These are phyloP conservation scores for Nakaseomyces kungkrabaensis DNA, from an alignment of 1,139 yeast species.

Conservation along the genomic window DNA sequence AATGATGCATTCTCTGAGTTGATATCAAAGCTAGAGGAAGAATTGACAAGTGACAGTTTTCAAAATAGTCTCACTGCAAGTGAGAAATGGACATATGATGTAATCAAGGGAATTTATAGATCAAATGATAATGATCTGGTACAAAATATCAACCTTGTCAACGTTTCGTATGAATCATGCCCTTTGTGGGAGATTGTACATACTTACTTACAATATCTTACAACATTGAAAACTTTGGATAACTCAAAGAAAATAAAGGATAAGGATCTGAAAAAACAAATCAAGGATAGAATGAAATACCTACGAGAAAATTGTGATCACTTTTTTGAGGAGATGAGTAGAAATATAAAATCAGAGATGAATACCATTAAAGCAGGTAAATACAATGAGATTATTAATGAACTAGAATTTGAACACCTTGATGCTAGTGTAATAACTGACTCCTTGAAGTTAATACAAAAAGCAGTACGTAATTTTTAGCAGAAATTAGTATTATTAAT, in stretches of 20 bases:
- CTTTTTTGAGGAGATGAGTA: conserved; percentile 8
- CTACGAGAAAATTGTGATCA: conserved; percentile 20
- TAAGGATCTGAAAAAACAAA: conserved; percentile 9
- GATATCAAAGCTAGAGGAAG: conserved; percentile 5
- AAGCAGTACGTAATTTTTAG: conserved; percentile 16
- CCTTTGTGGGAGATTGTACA: conserved; percentile 9
- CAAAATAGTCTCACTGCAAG: conserved; percentile 7
- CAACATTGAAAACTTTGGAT: conserved; percentile 29
- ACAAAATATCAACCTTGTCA: conserved; percentile 3
- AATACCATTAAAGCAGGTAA: conserved; percentile 6
- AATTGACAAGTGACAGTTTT: background rate
- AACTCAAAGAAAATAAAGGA: conserved; percentile 25
- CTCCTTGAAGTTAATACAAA: conserved; percentile 13
- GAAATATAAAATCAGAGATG: conserved; percentile 6
- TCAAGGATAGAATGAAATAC: conserved; percentile 13
- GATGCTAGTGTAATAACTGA: conserved; percentile 6
- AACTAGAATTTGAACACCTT: conserved; percentile 9
- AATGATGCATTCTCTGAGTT: background rate
- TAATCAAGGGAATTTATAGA: conserved; percentile 14
- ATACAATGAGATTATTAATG: conserved; percentile 5
- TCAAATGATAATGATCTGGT: conserved; percentile 9
- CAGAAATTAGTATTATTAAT: background rate
- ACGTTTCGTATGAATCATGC: background rate
- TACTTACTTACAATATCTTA: conserved; percentile 17
- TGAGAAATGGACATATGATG: conserved; percentile 18